Evolutionary conservation across 345 rosid species (phyloP).

Genomic region (Aegle marmelos): DNA sequence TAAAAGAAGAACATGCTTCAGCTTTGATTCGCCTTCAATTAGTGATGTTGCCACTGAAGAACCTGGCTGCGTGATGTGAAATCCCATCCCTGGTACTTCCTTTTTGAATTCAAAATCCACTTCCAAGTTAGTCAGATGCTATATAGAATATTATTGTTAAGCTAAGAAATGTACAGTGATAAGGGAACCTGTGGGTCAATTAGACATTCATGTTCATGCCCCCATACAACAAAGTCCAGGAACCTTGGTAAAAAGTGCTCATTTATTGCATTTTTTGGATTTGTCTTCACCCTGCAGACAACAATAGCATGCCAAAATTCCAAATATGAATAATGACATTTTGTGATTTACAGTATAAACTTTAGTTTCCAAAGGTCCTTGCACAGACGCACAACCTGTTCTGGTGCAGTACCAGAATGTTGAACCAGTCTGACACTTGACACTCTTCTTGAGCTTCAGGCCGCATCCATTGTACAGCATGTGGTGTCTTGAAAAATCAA

Average conservation of each 20-base stretch:
- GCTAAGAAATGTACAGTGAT: neutral
- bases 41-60: conserved; percentile 98
- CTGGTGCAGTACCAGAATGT: conserved; percentile 96
- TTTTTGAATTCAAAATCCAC: conserved; percentile 40
- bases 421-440: conserved; percentile 90
- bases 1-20: conserved; percentile 92
- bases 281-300: conserved; percentile 78
- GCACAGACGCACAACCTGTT: conserved; percentile 62
- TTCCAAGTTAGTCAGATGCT: conserved; percentile 29
- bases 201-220: conserved; percentile 97
- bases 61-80: conserved; percentile 98
- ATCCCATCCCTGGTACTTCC: conserved; percentile 99
- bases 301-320: conserved; percentile 3
- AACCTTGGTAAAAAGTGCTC: conserved; percentile 97
- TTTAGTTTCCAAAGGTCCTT: neutral
- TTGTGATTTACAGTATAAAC: neutral
- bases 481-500: conserved; percentile 76
- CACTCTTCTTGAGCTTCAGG: conserved; percentile 92
- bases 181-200: conserved; percentile 81
- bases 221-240: conserved; percentile 95
- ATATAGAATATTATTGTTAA: neutral
- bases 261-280: conserved; percentile 95
- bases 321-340: neutral
- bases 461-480: conserved; percentile 98
- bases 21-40: conserved; percentile 98